These are phyloP conservation scores for Tolypocladium cylindrosporum DNA, from an alignment of 2,329 filamentous ascomycete genomes.

Conservation along the genomic window DNA sequence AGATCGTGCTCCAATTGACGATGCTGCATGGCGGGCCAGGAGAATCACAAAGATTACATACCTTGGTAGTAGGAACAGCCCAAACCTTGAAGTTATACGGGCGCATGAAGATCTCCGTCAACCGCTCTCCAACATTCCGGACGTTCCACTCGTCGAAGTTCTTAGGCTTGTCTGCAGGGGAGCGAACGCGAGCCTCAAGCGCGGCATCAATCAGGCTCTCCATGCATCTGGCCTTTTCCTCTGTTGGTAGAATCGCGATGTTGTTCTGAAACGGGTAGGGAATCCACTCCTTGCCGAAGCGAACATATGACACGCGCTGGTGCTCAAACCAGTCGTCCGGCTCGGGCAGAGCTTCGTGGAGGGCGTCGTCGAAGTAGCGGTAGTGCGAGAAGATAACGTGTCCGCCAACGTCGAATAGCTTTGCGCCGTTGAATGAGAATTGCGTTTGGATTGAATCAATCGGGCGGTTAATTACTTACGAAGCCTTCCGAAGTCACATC, in stretches of 20 bases:
- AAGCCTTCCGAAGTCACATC: constrained; percentile 94
- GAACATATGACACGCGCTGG: constrained; percentile 97
- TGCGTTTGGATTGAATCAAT: constrained; percentile 1
- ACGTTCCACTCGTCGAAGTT: constrained; percentile 98
- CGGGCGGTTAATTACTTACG: constrained; percentile 50
- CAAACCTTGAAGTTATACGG: constrained; percentile 99
- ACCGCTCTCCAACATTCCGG: constrained; percentile 77
- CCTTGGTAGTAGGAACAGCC: constrained; percentile 95
- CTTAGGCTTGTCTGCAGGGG: constrained; percentile 67
- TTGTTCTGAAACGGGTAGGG: constrained; percentile 99
- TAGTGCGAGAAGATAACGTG: constrained; percentile 99
- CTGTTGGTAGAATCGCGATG: constrained; percentile 94
- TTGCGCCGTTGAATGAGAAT: constrained; percentile 5
- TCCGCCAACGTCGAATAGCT: constrained; percentile 97
- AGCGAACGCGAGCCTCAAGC: constrained; percentile 73
- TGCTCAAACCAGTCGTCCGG: constrained; percentile 95
- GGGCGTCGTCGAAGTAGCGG: constrained; percentile 99
- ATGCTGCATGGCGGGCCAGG: neutral
- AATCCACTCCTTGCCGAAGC: constrained; percentile 93
- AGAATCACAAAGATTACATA: constrained; percentile 29
- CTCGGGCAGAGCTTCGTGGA: constrained; percentile 91
- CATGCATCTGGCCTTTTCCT: constrained; percentile 89
- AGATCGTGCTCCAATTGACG: neutral
- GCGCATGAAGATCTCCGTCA: constrained; percentile 95
- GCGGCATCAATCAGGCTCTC: constrained; percentile 95